A percentile compares a stretch with the other conserved stretches of the same genome.
phyloP scores from a whole-genome alignment of 805 yeast genomes.

The Saccharomyces paradoxus region DNA sequence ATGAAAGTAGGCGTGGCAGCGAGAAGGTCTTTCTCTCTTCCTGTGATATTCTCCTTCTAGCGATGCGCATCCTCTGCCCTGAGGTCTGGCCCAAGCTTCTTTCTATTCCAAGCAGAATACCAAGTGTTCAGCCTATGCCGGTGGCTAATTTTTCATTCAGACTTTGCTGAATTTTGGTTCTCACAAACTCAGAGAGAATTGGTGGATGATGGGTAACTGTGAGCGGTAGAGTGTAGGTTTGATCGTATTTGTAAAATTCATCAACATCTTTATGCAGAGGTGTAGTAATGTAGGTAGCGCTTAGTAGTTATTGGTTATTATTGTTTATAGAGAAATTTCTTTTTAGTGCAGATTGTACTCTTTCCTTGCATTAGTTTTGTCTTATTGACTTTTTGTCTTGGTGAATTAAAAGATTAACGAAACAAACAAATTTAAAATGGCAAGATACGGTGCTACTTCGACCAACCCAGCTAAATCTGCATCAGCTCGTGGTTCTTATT shows the following conservation, averaged over 20 bases:
- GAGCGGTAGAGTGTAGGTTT: neutral
- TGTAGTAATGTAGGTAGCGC: neutral
- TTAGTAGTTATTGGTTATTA: neutral
- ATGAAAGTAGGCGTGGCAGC: too few species aligned
- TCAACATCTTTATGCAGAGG: neutral
- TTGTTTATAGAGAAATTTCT: neutral
- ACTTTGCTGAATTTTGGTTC: neutral
- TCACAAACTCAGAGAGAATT: neutral
- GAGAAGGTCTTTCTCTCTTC: neutral
- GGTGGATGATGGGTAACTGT: neutral
- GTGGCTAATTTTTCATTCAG: neutral
- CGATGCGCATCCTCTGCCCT: neutral
- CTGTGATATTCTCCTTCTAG: neutral
- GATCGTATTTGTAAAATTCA: neutral
- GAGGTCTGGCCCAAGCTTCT: neutral
- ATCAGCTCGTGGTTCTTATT: conserved; percentile 98
- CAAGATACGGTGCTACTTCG: conserved; percentile 99
- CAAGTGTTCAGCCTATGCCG: neutral
- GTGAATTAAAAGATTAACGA: neutral
- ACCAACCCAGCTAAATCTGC: conserved; percentile 99
- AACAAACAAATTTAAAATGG: conserved; percentile 48
- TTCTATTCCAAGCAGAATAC: neutral
- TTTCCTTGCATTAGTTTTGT: neutral
- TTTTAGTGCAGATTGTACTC: neutral
- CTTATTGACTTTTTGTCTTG: neutral